A percentile compares a stretch with the other conserved stretches of the same genome.
Conservation (phyloP, 1,284 basidiomycete genomes). For the Ceratobasidium sp. region DNA sequence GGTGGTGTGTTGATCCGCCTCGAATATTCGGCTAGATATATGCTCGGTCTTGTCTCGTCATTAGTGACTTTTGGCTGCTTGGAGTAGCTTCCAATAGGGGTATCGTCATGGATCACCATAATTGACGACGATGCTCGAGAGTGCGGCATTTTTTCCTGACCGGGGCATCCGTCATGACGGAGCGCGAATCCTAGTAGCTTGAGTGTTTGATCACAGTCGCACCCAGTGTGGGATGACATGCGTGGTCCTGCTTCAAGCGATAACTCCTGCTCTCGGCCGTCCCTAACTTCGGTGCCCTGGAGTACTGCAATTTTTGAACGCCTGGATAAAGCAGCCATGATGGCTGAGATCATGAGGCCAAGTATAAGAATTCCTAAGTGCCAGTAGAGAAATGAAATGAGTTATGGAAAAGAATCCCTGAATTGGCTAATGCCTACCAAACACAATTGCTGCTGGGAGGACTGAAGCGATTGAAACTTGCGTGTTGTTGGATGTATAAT, state of each 20-base stretch:
- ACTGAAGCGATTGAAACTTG: background rate
- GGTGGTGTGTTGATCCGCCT: background rate
- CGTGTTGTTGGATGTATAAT: background rate
- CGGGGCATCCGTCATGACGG: background rate
- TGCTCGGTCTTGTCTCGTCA: no score
- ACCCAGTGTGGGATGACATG: background rate
- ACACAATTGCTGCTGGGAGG: background rate
- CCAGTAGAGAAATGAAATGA: background rate
- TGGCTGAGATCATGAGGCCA: background rate
- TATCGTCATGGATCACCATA: background rate
- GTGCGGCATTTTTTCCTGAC: background rate
- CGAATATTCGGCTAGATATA: background rate
- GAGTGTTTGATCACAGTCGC: background rate
- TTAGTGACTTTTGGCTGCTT: no score
- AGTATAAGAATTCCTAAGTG: background rate
- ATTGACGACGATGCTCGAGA: constrained; percentile 9
- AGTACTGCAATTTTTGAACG: background rate
- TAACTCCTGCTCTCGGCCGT: background rate
- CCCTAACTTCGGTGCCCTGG: background rate
- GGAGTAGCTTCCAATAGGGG: background rate
- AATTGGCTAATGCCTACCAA: background rate
- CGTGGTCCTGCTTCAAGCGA: background rate
- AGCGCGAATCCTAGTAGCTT: background rate
- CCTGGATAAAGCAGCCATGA: background rate
- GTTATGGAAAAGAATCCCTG: background rate